Conservation (phyloP, 2,329 filamentous ascomycete species). For the Penicillium capsulatum region DNA sequence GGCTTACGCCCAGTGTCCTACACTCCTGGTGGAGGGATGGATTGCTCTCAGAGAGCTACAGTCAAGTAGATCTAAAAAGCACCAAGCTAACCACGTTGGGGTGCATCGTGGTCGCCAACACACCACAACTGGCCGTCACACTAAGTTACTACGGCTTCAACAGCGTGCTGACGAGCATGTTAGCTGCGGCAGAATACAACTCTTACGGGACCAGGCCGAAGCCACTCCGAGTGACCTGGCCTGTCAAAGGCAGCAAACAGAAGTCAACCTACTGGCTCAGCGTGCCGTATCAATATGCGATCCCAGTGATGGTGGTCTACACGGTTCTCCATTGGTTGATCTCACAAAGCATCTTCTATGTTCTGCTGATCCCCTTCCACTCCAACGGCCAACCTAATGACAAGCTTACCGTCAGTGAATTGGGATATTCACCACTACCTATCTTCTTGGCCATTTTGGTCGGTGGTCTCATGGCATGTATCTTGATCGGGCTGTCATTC, state of each 20-base stretch:
- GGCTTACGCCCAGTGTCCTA: too few species aligned
- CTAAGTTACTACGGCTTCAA: conserved; percentile 37
- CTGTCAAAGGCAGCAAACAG: conserved; percentile 34
- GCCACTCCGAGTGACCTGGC: conserved; percentile 43
- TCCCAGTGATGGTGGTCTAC: conserved; percentile 32
- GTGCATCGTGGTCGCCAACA: too few species aligned
- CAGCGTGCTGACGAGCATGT: conserved; percentile 42
- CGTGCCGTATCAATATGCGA: conserved; percentile 34
- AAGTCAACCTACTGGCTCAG: conserved; percentile 45
- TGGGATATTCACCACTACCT: conserved; percentile 4
- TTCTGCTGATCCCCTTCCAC: conserved; percentile 27
- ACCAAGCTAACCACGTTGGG: too few species aligned
- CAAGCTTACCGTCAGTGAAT: too few species aligned
- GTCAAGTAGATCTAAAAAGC: too few species aligned
- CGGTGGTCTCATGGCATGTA: too few species aligned
- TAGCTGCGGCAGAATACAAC: conserved; percentile 48
- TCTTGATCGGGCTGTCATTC: too few species aligned
- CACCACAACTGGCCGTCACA: conserved; percentile 29
- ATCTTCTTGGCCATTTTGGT: too few species aligned
- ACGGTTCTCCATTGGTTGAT: conserved; percentile 46
- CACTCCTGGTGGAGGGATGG: too few species aligned
- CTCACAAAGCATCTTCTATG: conserved; percentile 45
- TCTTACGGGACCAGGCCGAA: conserved; percentile 38
- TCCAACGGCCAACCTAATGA: too few species aligned
- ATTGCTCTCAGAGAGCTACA: too few species aligned